These are phyloP conservation scores for Exophiala calicioides DNA, from an alignment of 2,329 filamentous ascomycete genomes.

Conservation along the genomic window DNA sequence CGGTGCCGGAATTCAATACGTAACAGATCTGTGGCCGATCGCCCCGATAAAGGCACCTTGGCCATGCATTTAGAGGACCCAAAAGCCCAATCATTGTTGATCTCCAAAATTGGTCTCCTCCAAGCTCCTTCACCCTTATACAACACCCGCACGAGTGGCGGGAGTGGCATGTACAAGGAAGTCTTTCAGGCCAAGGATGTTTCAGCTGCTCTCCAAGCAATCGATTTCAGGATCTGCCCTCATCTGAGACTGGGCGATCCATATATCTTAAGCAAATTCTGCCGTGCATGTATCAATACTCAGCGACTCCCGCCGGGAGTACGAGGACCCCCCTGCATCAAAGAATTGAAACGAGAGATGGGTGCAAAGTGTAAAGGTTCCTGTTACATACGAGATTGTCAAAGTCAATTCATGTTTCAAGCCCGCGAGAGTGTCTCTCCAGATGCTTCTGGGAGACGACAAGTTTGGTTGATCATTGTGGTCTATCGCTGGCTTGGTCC, in stretches of 20 bases:
- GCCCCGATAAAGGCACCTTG: constrained; percentile 30
- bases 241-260: constrained; percentile 31
- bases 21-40: constrained; percentile 29
- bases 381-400: constrained; percentile 31
- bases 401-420: constrained; percentile 34
- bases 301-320: constrained; percentile 31
- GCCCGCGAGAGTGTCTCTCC: constrained; percentile 29
- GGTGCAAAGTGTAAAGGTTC: constrained; percentile 29
- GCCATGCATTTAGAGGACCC: constrained; percentile 28
- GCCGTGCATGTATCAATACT: constrained; percentile 32
- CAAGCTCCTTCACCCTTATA: constrained; percentile 29
- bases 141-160: constrained; percentile 25
- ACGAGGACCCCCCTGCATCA: constrained; percentile 31
- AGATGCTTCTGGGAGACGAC: constrained; percentile 30
- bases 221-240: constrained; percentile 30
- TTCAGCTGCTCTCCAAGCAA: constrained; percentile 26
- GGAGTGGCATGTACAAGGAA: constrained; percentile 32
- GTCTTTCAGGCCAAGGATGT: constrained; percentile 31
- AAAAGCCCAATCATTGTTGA: constrained; percentile 27
- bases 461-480: constrained; percentile 32
- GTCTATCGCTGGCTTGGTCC: constrained; percentile 33
- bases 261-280: constrained; percentile 32
- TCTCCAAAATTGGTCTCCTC: constrained; percentile 31
- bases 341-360: constrained; percentile 27
- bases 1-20: constrained; percentile 31